Percentiles rank a stretch among this genome's conserved stretches.
phyloP scores from a whole-genome alignment of 352 stramenopile genomes.

The Blastocystis sp. region DNA sequence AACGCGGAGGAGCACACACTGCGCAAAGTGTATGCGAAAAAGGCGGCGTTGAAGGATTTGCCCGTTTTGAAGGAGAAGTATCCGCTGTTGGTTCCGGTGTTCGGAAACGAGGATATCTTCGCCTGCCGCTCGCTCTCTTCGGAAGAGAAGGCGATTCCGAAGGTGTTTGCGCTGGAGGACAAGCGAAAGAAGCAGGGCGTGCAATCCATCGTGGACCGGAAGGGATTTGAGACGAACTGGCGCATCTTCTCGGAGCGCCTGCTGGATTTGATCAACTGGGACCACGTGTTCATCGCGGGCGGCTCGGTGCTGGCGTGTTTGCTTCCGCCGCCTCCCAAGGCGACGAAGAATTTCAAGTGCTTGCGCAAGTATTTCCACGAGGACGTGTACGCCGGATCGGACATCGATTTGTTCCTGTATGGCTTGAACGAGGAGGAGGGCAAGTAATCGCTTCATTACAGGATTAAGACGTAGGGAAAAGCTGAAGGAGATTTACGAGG shows the following conservation, averaged over 20 bases:
- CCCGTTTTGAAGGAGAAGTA: slow-evolving; percentile 76
- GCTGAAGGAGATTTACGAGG: slow-evolving; percentile 77
- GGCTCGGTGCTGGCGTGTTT: slow-evolving; percentile 76
- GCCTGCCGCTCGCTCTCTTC: slow-evolving; percentile 25
- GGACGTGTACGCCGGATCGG: slow-evolving; percentile 75
- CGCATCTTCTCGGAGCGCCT: slow-evolving; percentile 75
- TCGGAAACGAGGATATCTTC: slow-evolving; percentile 75
- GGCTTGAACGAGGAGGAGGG: slow-evolving; percentile 76
- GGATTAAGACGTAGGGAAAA: slow-evolving; percentile 73
- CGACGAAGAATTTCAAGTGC: slow-evolving; percentile 74
- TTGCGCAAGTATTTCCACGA: slow-evolving; percentile 77
- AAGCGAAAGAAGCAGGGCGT: slow-evolving; percentile 53
- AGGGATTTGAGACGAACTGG: slow-evolving; percentile 76
- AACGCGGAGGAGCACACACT: slow-evolving; percentile 76
- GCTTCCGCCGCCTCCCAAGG: slow-evolving; percentile 75
- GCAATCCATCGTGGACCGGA: slow-evolving; percentile 32
- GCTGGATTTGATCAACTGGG: slow-evolving; percentile 76
- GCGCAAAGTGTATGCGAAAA: slow-evolving; percentile 76
- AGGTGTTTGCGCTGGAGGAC: slow-evolving; percentile 71
- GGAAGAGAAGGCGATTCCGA: slow-evolving; percentile 72
- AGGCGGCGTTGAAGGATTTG: slow-evolving; percentile 74
- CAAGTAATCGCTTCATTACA: slow-evolving; percentile 9
- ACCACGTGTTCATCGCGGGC: slow-evolving; percentile 77
- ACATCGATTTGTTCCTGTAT: slow-evolving; percentile 78
- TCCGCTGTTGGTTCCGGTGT: slow-evolving; percentile 75